Percentiles rank a stretch among this genome's conserved stretches.
These are phyloP conservation scores for Ogataea pignaliae DNA, from an alignment of 805 yeast genomes.

Conservation along the genomic window DNA sequence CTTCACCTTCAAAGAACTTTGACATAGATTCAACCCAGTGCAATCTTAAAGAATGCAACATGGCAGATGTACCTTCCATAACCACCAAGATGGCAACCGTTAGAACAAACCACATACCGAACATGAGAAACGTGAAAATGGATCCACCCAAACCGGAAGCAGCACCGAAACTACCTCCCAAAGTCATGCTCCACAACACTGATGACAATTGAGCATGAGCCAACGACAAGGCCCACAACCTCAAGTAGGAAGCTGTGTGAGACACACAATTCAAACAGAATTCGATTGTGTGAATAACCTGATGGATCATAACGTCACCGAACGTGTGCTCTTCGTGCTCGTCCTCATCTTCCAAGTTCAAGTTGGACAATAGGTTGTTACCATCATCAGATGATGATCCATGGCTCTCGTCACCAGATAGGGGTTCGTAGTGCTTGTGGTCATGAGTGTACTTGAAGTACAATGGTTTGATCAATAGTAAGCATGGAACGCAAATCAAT, in stretches of 20 bases:
- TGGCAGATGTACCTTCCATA: constrained; percentile 99
- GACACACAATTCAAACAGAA: constrained; percentile 95
- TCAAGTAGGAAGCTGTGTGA: constrained; percentile 95
- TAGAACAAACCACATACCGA: constrained; percentile 91
- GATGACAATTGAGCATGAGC: constrained; percentile 95
- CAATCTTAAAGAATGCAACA: constrained; percentile 96
- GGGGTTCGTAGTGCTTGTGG: constrained; percentile 44
- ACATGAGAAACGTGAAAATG: constrained; percentile 68
- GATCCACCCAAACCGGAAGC: constrained; percentile 63
- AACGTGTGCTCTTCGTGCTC: constrained; percentile 60
- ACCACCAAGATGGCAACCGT: constrained; percentile 88
- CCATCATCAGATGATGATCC: constrained; percentile 18
- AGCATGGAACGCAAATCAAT: constrained; percentile 86
- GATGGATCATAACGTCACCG: constrained; percentile 95
- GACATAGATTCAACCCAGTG: constrained; percentile 99
- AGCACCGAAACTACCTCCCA: constrained; percentile 66
- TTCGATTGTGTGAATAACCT: constrained; percentile 95
- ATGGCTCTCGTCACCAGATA: constrained; percentile 28
- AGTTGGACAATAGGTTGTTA: constrained; percentile 29
- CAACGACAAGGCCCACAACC: constrained; percentile 94
- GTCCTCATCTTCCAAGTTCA: constrained; percentile 44
- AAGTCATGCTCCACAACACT: constrained; percentile 97
- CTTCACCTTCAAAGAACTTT: constrained; percentile 96
- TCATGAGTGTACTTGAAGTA: constrained; percentile 40
- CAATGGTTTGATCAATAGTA: constrained; percentile 79